Percentiles rank a stretch among this genome's conserved stretches.
Conservation (phyloP, 176 grass and related monocot genomes). For the Pharus latifolius region DNA sequence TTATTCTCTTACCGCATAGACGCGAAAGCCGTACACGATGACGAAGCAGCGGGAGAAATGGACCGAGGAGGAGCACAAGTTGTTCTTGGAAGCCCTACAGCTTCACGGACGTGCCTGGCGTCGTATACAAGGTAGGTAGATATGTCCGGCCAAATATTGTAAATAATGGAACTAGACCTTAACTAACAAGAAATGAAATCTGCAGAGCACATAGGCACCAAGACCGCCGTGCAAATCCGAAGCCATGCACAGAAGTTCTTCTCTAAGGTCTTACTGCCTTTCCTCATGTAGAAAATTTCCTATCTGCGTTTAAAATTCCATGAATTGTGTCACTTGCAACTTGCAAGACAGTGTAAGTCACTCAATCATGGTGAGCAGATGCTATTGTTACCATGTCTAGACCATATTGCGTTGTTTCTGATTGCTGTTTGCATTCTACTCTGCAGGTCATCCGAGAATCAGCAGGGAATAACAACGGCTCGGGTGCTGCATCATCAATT, state of each 20-base stretch:
- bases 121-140: constrained; percentile 53
- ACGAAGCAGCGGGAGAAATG: constrained; percentile 91
- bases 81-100: constrained; percentile 73
- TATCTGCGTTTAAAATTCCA: constrained; percentile 22
- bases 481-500: constrained; percentile 21
- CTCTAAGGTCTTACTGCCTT: constrained; percentile 65
- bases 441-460: constrained; percentile 57
- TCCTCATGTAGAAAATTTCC: constrained; percentile 15
- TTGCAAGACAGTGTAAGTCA: constrained; percentile 51
- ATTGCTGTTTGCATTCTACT: neutral
- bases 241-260: constrained; percentile 99
- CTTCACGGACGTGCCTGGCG: constrained; percentile 82
- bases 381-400: constrained; percentile 6
- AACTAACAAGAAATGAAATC: neutral
- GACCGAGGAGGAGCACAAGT: constrained; percentile 82
- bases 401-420: constrained; percentile 7
- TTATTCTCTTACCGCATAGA: constrained; percentile 18
- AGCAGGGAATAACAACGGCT: constrained; percentile 11
- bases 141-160: neutral
- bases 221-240: constrained; percentile 90
- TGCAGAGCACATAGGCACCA: constrained; percentile 83
- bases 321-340: constrained; percentile 62
- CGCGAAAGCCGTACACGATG: constrained; percentile 87
- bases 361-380: constrained; percentile 36
- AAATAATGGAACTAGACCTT: neutral